Evolutionary conservation across 2,329 filamentous ascomycete species (phyloP), one percentile per base, ranked within the genome.

Genomic region (Claviceps sp.): DNA sequence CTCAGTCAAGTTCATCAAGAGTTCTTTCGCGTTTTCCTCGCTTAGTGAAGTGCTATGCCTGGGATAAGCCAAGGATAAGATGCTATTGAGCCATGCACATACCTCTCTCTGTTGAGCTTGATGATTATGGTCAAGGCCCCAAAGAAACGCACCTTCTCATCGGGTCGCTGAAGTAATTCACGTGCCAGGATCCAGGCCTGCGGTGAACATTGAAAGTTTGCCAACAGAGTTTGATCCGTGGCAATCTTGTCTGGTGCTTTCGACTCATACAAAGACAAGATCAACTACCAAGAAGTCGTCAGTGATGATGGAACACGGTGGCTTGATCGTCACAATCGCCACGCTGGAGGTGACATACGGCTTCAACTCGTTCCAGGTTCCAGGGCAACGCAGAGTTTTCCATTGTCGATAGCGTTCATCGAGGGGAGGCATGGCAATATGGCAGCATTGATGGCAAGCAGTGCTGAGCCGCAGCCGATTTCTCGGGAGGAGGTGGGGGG

Each of bases 61-160:
- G 30, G 30, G 24, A 30, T 54, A 36, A 54, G 52, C 44, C 43
- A 41, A 24, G 40, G 5, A 22, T n/a, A 45, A 13, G n/a, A 51
- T 14, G 54, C 30, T 13, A 61, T 73, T 56, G 26, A 40, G 43
- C 36, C 14, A 44, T 14, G 44, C 14, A 51, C 52, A 38, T 70
- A 86, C 85, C 83, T 88, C 63, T 93, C 88, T n/a, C 84, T 85
- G 64, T 97, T 96, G 54, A 97, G 79, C 70, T 97, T 98, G 60
- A 97, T 82, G 49, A 89, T 94, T 58, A 96, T 85, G 0, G 91
- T 97, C 54, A 96, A 75, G 34, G 90, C 91, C 14, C 89, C 93
- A 64, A 95, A 95, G 69, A 97, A 97, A 57, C 86, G 85, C 58
- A 93, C 81, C 60, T 90, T 84, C 55, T 85, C 78, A 58, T 87